A percentile compares a stretch with the other conserved stretches of the same genome.
Conservation (phyloP, 2,329 filamentous ascomycete genomes). For the Colletotrichum spaethianum region DNA sequence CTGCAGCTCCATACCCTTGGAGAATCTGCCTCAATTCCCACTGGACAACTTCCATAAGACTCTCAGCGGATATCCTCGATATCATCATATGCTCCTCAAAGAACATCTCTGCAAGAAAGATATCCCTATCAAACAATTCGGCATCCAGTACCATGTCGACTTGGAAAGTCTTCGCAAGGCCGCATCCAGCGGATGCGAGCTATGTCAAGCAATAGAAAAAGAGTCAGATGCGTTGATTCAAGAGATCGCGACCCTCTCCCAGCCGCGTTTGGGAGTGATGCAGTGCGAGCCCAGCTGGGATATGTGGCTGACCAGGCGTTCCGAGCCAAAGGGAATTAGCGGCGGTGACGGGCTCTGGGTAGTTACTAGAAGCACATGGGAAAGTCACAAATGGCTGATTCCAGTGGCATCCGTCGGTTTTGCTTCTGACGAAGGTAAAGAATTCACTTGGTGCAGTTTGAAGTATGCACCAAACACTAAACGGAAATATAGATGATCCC, state of each 20-base stretch:
- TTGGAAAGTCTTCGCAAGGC: slow-evolving; percentile 20
- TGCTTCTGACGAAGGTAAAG: slow-evolving; percentile 21
- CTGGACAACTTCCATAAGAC: slow-evolving; percentile 7
- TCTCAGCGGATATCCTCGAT: slow-evolving; percentile 2
- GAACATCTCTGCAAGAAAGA: background rate
- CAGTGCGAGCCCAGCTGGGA: slow-evolving; percentile 21
- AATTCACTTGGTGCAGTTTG: background rate
- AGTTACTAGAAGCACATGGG: slow-evolving; percentile 9
- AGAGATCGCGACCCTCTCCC: slow-evolving; percentile 1
- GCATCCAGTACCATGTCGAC: slow-evolving; percentile 15
- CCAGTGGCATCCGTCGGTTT: slow-evolving; percentile 24
- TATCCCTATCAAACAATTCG: slow-evolving; percentile 3
- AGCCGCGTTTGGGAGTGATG: background rate
- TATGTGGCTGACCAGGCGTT: slow-evolving; percentile 29
- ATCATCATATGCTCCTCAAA: slow-evolving; percentile 1
- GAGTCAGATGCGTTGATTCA: slow-evolving; percentile 18
- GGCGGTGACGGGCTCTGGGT: slow-evolving; percentile 31
- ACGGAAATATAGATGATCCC: background rate
- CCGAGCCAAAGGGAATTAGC: background rate
- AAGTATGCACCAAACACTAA: background rate
- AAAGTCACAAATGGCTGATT: background rate
- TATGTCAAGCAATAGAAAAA: slow-evolving; percentile 20
- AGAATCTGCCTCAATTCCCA: slow-evolving; percentile 29
- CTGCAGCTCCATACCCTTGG: slow-evolving; percentile 1
- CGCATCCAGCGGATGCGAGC: background rate